phyloP scores from a whole-genome alignment of 257 asterid species.

The Solanum phureja region DNA sequence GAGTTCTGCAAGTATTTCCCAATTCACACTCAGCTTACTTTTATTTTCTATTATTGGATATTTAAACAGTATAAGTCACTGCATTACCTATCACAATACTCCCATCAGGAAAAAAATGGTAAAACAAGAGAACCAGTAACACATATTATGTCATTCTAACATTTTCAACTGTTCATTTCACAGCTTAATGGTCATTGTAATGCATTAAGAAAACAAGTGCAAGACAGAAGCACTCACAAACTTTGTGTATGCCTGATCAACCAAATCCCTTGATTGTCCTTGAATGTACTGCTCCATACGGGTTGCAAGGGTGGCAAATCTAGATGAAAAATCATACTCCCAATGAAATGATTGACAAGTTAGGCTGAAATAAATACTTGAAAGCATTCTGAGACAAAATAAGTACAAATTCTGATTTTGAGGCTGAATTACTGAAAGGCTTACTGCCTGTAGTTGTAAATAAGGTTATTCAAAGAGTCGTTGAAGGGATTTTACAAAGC shows the following conservation, averaged over 20 bases:
- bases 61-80: background rate
- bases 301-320: conserved; percentile 89
- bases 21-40: background rate
- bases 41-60: background rate
- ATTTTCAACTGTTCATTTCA: background rate
- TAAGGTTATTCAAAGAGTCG: background rate
- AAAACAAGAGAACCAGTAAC: background rate
- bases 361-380: background rate
- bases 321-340: conserved; percentile 7
- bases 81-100: background rate
- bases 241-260: conserved; percentile 92
- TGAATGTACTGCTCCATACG: conserved; percentile 99
- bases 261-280: conserved; percentile 97
- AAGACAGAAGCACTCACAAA: conserved; percentile 41
- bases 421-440: background rate
- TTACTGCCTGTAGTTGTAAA: background rate
- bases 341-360: background rate
- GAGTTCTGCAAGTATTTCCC: background rate
- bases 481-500: background rate
- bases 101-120: background rate
- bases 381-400: background rate
- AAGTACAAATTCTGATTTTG: background rate
- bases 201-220: background rate
- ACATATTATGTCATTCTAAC: background rate
- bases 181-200: background rate